phyloP scores from a whole-genome alignment of 164 flowering plant genomes.

The Macadamia tetraphylla region DNA sequence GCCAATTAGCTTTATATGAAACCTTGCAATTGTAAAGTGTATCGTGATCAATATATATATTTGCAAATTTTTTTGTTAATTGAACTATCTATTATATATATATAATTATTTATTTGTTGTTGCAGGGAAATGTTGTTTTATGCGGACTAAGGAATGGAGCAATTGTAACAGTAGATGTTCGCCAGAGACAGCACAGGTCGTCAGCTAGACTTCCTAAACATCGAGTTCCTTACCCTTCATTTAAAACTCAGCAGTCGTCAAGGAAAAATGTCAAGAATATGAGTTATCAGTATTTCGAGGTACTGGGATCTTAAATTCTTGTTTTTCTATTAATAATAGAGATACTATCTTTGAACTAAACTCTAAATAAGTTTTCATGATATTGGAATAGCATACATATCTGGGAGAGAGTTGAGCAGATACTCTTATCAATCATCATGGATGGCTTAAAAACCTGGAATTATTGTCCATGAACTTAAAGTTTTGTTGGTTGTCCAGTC shows the following conservation, averaged over 20 bases:
- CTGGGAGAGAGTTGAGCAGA: no score
- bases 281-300: conserved; percentile 50
- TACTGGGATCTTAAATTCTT: conserved; percentile 15
- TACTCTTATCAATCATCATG: no score
- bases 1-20: neutral
- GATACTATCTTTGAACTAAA: neutral
- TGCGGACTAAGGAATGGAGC: conserved; percentile 95
- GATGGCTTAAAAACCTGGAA: no score
- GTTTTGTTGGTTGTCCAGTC: neutral
- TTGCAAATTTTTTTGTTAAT: neutral
- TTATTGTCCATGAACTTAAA: no score
- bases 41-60: neutral
- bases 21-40: neutral
- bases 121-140: conserved; percentile 66
- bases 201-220: conserved; percentile 32
- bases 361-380: neutral
- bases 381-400: no score
- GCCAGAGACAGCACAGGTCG: conserved; percentile 39
- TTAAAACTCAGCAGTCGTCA: conserved; percentile 13
- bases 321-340: neutral
- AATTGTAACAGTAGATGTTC: conserved; percentile 68
- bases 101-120: conserved; percentile 5
- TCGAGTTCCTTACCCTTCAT: conserved; percentile 24
- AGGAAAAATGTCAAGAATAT: conserved; percentile 15
- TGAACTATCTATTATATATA: neutral